Evolutionary conservation across 305 asterid species (phyloP).

Genomic region (Fraxinus nigra): DNA sequence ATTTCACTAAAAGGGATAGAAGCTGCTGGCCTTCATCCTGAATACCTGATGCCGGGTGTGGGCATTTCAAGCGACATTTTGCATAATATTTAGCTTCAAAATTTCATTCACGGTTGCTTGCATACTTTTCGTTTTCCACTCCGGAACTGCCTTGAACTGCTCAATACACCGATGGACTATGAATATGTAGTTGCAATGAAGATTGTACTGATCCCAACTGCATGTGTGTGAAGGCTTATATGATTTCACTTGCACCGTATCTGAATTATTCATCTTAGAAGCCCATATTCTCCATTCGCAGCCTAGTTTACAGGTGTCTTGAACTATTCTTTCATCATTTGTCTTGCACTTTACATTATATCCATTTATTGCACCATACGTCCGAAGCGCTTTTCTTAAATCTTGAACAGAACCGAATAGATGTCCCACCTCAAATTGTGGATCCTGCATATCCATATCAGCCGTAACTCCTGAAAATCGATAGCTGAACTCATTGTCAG

Average conservation of each 20-base stretch:
- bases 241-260: neutral
- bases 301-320: neutral
- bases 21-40: neutral
- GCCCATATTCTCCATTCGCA: neutral
- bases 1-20: neutral
- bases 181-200: neutral
- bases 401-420: neutral
- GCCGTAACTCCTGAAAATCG: neutral
- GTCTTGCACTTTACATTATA: neutral
- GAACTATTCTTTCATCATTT: neutral
- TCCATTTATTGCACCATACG: neutral
- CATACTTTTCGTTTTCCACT: neutral
- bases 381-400: neutral
- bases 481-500: neutral
- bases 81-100: neutral
- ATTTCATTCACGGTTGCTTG: neutral
- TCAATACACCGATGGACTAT: too few species aligned
- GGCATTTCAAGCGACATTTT: neutral
- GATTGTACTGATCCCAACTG: neutral
- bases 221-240: neutral
- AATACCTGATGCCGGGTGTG: too few species aligned
- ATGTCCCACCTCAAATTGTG: too few species aligned
- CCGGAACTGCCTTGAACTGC: neutral
- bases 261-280: neutral
- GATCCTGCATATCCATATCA: neutral